Conservation (phyloP, 2,329 filamentous ascomycete species). For the Arthrobotrys entomopaga region DNA sequence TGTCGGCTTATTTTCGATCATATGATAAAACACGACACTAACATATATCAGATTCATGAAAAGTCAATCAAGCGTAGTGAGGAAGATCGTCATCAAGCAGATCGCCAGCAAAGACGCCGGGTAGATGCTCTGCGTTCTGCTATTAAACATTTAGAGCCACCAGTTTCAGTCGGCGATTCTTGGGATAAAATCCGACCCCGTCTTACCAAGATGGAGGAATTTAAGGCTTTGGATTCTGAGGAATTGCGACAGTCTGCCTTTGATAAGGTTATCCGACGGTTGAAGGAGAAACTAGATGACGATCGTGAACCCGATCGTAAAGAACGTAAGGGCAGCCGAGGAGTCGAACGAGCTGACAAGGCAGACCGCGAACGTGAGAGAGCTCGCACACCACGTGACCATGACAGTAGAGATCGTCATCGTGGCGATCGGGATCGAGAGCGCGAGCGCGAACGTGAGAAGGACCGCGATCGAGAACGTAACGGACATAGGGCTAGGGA, state of each 20-base stretch:
- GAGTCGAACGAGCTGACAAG: slow-evolving; percentile 56
- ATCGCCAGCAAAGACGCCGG: slow-evolving; percentile 84
- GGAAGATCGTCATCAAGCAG: slow-evolving; percentile 81
- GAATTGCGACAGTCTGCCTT: slow-evolving; percentile 84
- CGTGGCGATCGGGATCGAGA: slow-evolving; percentile 54
- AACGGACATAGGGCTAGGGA: slow-evolving; percentile 60
- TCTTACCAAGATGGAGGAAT: slow-evolving; percentile 84
- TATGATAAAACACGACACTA: slow-evolving; percentile 57
- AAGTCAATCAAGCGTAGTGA: slow-evolving; percentile 84
- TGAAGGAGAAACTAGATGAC: slow-evolving; percentile 85
- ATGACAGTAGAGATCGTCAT: slow-evolving; percentile 53
- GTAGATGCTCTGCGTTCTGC: slow-evolving; percentile 84
- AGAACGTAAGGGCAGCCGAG: slow-evolving; percentile 64
- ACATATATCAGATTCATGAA: slow-evolving; percentile 72
- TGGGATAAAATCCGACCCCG: slow-evolving; percentile 88
- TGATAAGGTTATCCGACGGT: slow-evolving; percentile 87
- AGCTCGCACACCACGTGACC: slow-evolving; percentile 52
- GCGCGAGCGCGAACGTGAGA: slow-evolving; percentile 55
- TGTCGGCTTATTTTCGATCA: slow-evolving; percentile 59
- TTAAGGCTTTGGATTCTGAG: slow-evolving; percentile 79
- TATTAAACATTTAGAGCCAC: slow-evolving; percentile 90
- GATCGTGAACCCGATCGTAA: slow-evolving; percentile 74
- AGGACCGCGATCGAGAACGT: slow-evolving; percentile 58
- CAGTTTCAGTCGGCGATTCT: slow-evolving; percentile 78
- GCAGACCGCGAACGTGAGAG: slow-evolving; percentile 51